These are phyloP conservation scores for Tricholoma hemisulphureum DNA, from an alignment of 768 basidiomycete genomes.

Conservation along the genomic window DNA sequence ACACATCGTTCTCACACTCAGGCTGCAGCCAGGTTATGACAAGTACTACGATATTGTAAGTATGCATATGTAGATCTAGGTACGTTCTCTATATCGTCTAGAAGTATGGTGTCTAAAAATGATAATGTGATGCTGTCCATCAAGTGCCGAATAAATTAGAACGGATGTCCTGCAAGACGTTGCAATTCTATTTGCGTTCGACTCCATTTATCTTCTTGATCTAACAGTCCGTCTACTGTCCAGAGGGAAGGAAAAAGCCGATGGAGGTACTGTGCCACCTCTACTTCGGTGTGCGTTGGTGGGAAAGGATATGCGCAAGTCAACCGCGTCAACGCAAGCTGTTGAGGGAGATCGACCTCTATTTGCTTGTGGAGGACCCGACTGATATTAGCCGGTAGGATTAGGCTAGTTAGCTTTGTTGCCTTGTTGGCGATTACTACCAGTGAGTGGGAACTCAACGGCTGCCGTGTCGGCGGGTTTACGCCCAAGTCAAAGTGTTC, in stretches of 20 bases:
- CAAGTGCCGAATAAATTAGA: neutral
- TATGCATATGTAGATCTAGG: neutral
- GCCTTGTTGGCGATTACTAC: slow-evolving; percentile 23
- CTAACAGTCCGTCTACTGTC: slow-evolving; percentile 34
- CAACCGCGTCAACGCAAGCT: slow-evolving; percentile 31
- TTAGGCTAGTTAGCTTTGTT: slow-evolving; percentile 28
- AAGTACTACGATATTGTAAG: neutral
- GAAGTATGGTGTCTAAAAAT: neutral
- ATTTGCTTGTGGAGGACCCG: neutral
- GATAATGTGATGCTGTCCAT: too few species aligned
- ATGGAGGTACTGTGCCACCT: slow-evolving; percentile 30
- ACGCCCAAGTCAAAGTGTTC: slow-evolving; percentile 41
- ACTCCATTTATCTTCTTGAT: slow-evolving; percentile 31
- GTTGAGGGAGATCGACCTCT: slow-evolving; percentile 9
- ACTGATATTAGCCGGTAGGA: slow-evolving; percentile 28
- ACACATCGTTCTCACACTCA: too few species aligned
- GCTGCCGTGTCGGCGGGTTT: slow-evolving; percentile 11
- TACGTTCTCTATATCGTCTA: slow-evolving; percentile 4
- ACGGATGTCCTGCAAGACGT: neutral
- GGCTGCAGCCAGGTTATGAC: too few species aligned
- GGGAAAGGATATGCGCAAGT: slow-evolving; percentile 33
- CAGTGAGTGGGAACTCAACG: slow-evolving; percentile 29
- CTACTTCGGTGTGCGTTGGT: slow-evolving; percentile 19
- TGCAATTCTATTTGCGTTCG: slow-evolving; percentile 8
- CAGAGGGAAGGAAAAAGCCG: slow-evolving; percentile 39